Base-by-base conservation (phyloP, 768 basidiomycete genomes). In the Tulasnella calospora region DNA sequence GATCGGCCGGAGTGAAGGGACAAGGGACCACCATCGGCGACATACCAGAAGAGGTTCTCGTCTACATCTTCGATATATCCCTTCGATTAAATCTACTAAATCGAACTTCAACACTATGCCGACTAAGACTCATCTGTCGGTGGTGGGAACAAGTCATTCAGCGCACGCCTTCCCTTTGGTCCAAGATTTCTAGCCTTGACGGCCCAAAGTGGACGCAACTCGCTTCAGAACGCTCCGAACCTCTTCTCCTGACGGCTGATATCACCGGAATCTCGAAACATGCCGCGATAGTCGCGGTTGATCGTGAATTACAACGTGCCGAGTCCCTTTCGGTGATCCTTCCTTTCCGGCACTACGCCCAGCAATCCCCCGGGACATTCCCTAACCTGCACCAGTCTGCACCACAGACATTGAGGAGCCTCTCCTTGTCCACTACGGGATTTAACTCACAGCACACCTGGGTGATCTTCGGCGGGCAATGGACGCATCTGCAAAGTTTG, bases 131-230 rank as follows among this genome's bases (percentile, higher is more conserved):
- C 27, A 67, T n/a, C 33, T 67, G 61, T 67, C 61, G 33, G 15
- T 67, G 61, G 61, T 67, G 61, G 61, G 61, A 33, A 33, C 61
- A 67, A 67, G 33, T 67, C 61, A 67, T 67, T 67, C 61, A 13
- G 17, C 9, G 33, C 5, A 33, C 27, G 5, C 61, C 61, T 30
- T 33, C 27, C 5, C 17, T 67, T 4, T 67, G 61, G 61, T 33
- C 30, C 61, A 33, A 27, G 30, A 13, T 67, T n/a, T 67, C 21
- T 33, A 67, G 61, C 27, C 12, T 27, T 2, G 13, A 67, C 33
- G 61, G 61, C 61, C 3, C n/a, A 27, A 67, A 67, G 15, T 67
- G 61, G 61, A 67, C 33, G n/a, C 2, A 13, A 13, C 61, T 67
- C 30, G 61, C 61, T 33, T 67, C n/a, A 17, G 8, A 67, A 10